These are phyloP conservation scores for Hibiscus syriacus DNA, from an alignment of 345 rosid species.

Conservation along the genomic window DNA sequence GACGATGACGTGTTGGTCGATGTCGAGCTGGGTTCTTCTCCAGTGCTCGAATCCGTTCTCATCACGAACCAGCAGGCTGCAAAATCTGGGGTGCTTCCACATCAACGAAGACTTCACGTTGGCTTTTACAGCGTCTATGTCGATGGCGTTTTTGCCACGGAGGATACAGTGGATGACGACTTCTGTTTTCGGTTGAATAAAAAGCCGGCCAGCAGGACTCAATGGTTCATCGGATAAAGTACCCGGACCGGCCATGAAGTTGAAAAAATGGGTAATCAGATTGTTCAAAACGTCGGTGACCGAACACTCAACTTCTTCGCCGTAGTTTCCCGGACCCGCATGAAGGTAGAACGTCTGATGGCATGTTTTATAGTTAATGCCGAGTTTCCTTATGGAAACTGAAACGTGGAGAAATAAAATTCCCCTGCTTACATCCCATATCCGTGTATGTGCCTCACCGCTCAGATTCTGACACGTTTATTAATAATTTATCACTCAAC, in stretches of 20 bases:
- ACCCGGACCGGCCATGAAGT: slow-evolving; percentile 12
- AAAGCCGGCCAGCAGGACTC: slow-evolving; percentile 49
- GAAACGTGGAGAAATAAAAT: too few relatives aligned
- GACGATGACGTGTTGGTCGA: slow-evolving; percentile 29
- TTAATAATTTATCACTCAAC: too few relatives aligned
- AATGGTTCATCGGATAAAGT: slow-evolving; percentile 31
- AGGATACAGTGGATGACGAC: slow-evolving; percentile 42
- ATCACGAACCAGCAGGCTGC: slow-evolving; percentile 46
- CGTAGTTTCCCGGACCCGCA: too few relatives aligned
- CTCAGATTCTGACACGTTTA: too few relatives aligned
- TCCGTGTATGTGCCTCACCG: too few relatives aligned
- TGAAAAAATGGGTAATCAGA: background rate
- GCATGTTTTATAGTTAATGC: too few relatives aligned
- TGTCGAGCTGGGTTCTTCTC: slow-evolving; percentile 38
- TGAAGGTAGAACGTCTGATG: too few relatives aligned
- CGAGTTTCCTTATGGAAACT: too few relatives aligned
- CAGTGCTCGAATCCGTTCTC: slow-evolving; percentile 34
- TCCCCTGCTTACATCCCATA: too few relatives aligned
- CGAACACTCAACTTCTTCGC: too few relatives aligned
- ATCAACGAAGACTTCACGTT: slow-evolving; percentile 22
- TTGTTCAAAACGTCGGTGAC: background rate
- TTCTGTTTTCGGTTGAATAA: slow-evolving; percentile 37
- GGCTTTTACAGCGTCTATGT: slow-evolving; percentile 23
- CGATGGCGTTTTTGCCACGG: slow-evolving; percentile 25
- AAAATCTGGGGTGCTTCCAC: slow-evolving; percentile 49